phyloP scores from a whole-genome alignment of 192 early-diverging fungal species.

The Backusella westeae region DNA sequence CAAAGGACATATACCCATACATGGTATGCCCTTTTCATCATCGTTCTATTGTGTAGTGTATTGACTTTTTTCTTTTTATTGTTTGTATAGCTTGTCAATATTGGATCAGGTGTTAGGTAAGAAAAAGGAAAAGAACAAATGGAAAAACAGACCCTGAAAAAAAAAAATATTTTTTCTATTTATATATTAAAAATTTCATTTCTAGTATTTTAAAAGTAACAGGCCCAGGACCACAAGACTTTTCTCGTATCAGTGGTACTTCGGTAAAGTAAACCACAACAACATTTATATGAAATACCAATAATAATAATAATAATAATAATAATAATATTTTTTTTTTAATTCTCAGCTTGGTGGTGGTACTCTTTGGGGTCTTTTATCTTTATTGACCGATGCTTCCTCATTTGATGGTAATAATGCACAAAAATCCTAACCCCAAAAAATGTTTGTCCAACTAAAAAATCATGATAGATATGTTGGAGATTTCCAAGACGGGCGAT shows the following conservation, averaged over 20 bases:
- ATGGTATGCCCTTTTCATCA: constrained; percentile 55
- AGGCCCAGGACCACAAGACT: constrained; percentile 74
- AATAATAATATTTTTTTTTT: background rate
- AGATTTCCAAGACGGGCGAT: constrained; percentile 85
- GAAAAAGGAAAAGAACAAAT: background rate
- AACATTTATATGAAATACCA: background rate
- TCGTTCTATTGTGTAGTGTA: constrained; percentile 40
- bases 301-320: background rate
- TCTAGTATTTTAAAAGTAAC: constrained; percentile 89
- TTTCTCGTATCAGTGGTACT: constrained; percentile 85
- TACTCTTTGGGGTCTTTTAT: constrained; percentile 93
- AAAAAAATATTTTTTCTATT: background rate
- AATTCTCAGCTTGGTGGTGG: constrained; percentile 79
- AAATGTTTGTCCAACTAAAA: background rate
- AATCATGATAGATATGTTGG: constrained; percentile 61
- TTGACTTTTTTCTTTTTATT: background rate
- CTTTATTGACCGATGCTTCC: constrained; percentile 84
- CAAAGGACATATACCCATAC: constrained; percentile 81
- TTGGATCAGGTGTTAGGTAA: constrained; percentile 88
- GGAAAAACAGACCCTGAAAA: background rate
- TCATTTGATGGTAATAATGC: constrained; percentile 73
- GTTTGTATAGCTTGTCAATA: constrained; percentile 78
- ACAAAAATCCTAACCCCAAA: background rate
- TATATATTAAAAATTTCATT: background rate
- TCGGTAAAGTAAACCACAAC: constrained; percentile 44